A percentile compares a stretch with the other conserved stretches of the same genome.
phyloP scores from a whole-genome alignment of 2,329 filamentous ascomycete genomes.

The Fusarium musae region DNA sequence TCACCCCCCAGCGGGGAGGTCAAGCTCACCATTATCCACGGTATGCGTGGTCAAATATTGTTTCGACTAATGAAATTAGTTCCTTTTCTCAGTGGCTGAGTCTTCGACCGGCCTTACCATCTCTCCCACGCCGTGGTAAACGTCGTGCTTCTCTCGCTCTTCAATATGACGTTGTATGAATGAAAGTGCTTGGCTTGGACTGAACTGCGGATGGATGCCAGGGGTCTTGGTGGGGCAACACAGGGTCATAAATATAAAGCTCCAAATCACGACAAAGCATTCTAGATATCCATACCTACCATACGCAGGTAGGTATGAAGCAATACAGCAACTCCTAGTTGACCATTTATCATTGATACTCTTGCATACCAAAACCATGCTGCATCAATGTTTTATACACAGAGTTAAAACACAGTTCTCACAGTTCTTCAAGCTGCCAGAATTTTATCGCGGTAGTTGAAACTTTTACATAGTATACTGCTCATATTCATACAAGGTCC shows the following conservation, averaged over 20 bases:
- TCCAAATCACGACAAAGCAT: slow-evolving; percentile 2
- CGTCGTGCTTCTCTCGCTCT: slow-evolving; percentile 12
- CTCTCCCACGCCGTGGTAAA: slow-evolving; percentile 7
- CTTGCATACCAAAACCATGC: not conserved
- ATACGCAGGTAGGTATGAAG: not conserved
- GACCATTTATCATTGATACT: not conserved
- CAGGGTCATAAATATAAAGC: slow-evolving; percentile 25
- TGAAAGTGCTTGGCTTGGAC: slow-evolving; percentile 27
- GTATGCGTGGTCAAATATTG: slow-evolving; percentile 97
- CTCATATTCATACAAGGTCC: slow-evolving; percentile 47
- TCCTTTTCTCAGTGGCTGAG: not conserved
- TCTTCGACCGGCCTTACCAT: slow-evolving; percentile 42
- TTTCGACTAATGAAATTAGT: slow-evolving; percentile 76
- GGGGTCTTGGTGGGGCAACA: slow-evolving; percentile 34
- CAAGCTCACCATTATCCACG: slow-evolving; percentile 78
- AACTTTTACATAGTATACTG: slow-evolving; percentile 16
- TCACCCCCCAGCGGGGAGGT: slow-evolving; percentile 47
- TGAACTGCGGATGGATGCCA: slow-evolving; percentile 27
- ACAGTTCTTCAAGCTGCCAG: not conserved
- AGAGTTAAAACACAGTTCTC: not conserved
- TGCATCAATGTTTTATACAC: not conserved
- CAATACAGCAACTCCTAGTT: not conserved
- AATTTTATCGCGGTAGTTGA: not conserved
- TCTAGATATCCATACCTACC: not conserved
- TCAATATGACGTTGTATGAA: slow-evolving; percentile 42